Evolutionary conservation across 768 basidiomycete species (phyloP), one percentile per base, ranked within the genome.

Genomic region (Mycena galopus): DNA sequence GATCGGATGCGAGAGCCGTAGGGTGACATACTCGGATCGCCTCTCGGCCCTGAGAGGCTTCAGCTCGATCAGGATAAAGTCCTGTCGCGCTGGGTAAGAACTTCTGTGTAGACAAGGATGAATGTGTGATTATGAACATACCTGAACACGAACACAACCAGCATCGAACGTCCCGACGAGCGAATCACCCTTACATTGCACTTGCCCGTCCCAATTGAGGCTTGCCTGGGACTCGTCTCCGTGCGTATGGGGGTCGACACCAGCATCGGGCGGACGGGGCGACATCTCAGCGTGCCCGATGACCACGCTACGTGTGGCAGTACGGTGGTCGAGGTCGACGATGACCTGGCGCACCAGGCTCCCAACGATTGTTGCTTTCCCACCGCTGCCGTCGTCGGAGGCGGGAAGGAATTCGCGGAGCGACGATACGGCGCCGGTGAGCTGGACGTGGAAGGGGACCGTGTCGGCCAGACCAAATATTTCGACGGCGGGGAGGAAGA

Each of bases 61-160:
- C 6, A 75, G 58, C 50, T 75, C 67, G 33, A 75, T 17, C 29
- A 69, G 27, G 19, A 75, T 21, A 30, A 75, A 75, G 63, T 75
- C 74, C 67, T 27, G 17, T 47, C n/a, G 8, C 7, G 2, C 25
- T 42, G 17, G 17, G 55, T 33, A 51, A 47, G 14, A 19, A 37
- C 10, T 19, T 10, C n/a, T n/a, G n/a, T 39, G 39, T 39, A 3
- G 12, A 14, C 11, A 39, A 39, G 39, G 17, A 39, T 16, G 17
- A 39, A 37, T 37, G 35, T 7, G 14, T 14, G 35, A 14, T 7
- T 6, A 37, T 37, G 14, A 6, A 37, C 6, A 14, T 37, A 37
- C 6, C 84, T 86, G 73, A 65, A 71, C 10, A 7, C 59, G 69
- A 4, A 71, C 63, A 32, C 37, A 37, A 9, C 70, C 73, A 9